phyloP scores from a whole-genome alignment of 805 yeast species.

The Blastobotrys attinorum region DNA sequence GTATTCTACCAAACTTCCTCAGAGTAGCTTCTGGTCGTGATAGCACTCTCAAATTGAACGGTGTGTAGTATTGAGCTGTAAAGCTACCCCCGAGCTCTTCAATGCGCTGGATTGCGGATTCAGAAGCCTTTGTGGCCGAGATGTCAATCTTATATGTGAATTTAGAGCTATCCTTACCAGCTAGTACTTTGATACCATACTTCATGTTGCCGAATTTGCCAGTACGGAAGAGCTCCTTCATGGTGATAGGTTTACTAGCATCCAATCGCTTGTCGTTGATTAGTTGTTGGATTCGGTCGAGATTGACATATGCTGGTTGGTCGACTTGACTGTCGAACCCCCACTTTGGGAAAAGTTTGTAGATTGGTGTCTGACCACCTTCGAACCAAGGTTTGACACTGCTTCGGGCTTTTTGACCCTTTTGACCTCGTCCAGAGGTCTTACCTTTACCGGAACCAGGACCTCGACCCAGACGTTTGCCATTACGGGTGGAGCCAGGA shows the following conservation, averaged over 20 bases:
- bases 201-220: slow-evolving; percentile 67
- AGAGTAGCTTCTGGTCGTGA: slow-evolving; percentile 65
- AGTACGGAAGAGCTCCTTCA: slow-evolving; percentile 65
- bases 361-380: slow-evolving; percentile 97
- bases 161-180: slow-evolving; percentile 41
- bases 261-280: slow-evolving; percentile 59
- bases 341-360: slow-evolving; percentile 69
- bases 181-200: slow-evolving; percentile 79
- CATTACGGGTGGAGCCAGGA: slow-evolving; percentile 26
- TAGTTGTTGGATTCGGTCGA: slow-evolving; percentile 63
- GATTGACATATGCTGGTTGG: slow-evolving; percentile 44
- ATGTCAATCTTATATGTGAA: slow-evolving; percentile 54
- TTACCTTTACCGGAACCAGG: slow-evolving; percentile 84
- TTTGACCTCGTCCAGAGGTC: slow-evolving; percentile 95
- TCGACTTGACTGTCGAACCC: slow-evolving; percentile 52
- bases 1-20: slow-evolving; percentile 66
- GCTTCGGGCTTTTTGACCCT: slow-evolving; percentile 96
- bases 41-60: slow-evolving; percentile 66
- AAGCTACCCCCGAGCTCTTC: slow-evolving; percentile 68
- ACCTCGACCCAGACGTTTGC: slow-evolving; percentile 84
- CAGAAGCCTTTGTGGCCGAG: slow-evolving; percentile 78
- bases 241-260: slow-evolving; percentile 46
- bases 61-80: slow-evolving; percentile 62
- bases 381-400: slow-evolving; percentile 89
- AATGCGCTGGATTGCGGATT: slow-evolving; percentile 62